These are phyloP conservation scores for Plectranthus barbatus DNA, from an alignment of 257 asterid genomes.

Conservation along the genomic window DNA sequence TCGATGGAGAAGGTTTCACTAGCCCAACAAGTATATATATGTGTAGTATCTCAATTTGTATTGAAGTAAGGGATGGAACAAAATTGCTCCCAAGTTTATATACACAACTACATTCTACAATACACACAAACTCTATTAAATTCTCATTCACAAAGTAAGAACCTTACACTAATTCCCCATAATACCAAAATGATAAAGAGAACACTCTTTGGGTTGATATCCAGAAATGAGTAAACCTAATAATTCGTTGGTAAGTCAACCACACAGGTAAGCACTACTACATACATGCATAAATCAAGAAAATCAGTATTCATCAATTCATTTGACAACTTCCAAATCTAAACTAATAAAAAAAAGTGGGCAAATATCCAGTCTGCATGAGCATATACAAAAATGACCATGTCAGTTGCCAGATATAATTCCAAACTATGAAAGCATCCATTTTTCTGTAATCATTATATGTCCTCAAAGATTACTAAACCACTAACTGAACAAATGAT, in stretches of 20 bases:
- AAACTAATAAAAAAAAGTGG: neutral
- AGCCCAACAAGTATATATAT: too few relatives aligned
- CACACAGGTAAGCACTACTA: neutral
- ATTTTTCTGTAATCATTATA: neutral
- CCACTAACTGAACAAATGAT: neutral
- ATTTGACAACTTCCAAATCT: neutral
- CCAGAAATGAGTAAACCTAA: neutral
- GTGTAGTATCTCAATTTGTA: too few relatives aligned
- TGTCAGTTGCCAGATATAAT: neutral
- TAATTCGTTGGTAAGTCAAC: neutral
- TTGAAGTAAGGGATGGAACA: too few relatives aligned
- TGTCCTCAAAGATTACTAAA: neutral
- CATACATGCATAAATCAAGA: neutral
- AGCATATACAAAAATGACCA: neutral
- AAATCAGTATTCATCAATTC: neutral
- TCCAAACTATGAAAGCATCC: neutral
- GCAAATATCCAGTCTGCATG: neutral
- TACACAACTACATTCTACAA: too few relatives aligned
- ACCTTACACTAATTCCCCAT: too few relatives aligned
- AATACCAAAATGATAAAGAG: neutral
- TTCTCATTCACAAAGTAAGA: too few relatives aligned
- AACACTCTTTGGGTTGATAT: neutral
- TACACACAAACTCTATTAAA: too few relatives aligned
- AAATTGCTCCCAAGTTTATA: too few relatives aligned
- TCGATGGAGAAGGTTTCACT: too few relatives aligned